Percentiles rank a stretch among this genome's conserved stretches.
Evolutionary conservation across 2,329 filamentous ascomycete species (phyloP).

Genomic region (Lecanicillium sp.): DNA sequence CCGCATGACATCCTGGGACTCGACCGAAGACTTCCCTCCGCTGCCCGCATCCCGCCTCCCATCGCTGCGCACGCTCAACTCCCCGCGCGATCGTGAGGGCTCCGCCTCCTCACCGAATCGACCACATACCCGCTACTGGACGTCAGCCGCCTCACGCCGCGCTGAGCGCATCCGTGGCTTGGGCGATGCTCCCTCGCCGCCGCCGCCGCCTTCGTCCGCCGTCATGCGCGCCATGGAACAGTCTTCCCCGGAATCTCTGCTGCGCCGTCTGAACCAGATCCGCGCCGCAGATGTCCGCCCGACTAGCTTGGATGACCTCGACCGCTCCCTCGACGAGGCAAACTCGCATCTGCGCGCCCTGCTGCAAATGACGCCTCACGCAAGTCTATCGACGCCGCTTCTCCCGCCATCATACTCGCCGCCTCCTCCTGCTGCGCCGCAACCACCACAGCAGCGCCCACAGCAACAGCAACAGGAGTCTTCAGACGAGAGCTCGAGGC

Average conservation of each 20-base stretch:
- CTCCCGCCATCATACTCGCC: conserved; percentile 26
- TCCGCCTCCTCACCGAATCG: not conserved
- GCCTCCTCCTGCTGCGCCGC: conserved; percentile 22
- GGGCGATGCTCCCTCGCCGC: too few relatives aligned
- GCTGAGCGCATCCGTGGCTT: conserved; percentile 23
- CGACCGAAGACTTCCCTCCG: conserved; percentile 22
- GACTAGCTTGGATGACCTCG: conserved; percentile 27
- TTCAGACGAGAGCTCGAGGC: too few relatives aligned
- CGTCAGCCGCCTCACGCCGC: conserved; percentile 20
- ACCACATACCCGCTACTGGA: conserved; percentile 11
- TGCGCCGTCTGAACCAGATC: too few relatives aligned
- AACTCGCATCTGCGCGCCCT: conserved; percentile 36
- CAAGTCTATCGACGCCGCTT: conserved; percentile 19
- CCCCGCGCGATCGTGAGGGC: conserved; percentile 17
- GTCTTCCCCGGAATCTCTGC: conserved; percentile 9
- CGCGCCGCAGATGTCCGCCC: not conserved
- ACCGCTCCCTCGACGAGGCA: conserved; percentile 31
- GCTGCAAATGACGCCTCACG: conserved; percentile 29
- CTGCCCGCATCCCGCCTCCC: conserved; percentile 23
- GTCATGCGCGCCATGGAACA: conserved; percentile 16
- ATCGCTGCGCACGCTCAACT: conserved; percentile 22
- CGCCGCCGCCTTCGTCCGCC: too few relatives aligned
- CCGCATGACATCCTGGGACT: conserved; percentile 11
- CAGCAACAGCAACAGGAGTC: conserved; percentile 25
- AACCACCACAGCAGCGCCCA: conserved; percentile 36